phyloP scores from a whole-genome alignment of 345 rosid species.

The Ceriops tagal region DNA sequence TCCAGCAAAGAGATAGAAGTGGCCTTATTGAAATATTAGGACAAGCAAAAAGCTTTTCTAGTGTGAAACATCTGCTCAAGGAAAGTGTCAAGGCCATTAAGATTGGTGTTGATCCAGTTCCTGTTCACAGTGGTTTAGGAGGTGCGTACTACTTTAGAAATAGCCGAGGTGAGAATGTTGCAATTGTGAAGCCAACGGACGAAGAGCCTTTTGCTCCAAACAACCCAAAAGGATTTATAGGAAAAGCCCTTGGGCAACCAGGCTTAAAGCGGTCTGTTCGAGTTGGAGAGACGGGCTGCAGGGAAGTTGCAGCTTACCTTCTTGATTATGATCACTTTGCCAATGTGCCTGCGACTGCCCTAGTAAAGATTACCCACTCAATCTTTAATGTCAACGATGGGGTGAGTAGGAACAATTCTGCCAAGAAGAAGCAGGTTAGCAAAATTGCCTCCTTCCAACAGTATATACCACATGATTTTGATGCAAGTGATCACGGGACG shows the following conservation, averaged over 20 bases:
- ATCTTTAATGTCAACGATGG: slow-evolving; percentile 82
- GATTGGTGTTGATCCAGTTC: slow-evolving; percentile 77
- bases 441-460: slow-evolving; percentile 96
- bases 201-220: slow-evolving; percentile 99
- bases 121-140: slow-evolving; percentile 83
- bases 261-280: slow-evolving; percentile 96
- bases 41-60: slow-evolving; percentile 47
- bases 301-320: slow-evolving; percentile 99
- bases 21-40: slow-evolving; percentile 90
- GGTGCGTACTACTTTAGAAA: slow-evolving; percentile 92
- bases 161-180: slow-evolving; percentile 65
- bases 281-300: slow-evolving; percentile 91
- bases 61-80: slow-evolving; percentile 50
- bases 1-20: slow-evolving; percentile 75
- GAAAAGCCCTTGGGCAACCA: slow-evolving; percentile 95
- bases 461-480: slow-evolving; percentile 88
- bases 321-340: slow-evolving; percentile 78
- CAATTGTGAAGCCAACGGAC: slow-evolving; percentile 95
- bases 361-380: slow-evolving; percentile 93
- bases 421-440: slow-evolving; percentile 69
- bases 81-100: slow-evolving; percentile 80
- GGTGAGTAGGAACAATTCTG: slow-evolving; percentile 59
- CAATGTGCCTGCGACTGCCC: slow-evolving; percentile 89
- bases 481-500: slow-evolving; percentile 96
- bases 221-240: slow-evolving; percentile 96